These are phyloP conservation scores for Saprolegnia diclina DNA, from an alignment of 352 stramenopile genomes.

Conservation along the genomic window DNA sequence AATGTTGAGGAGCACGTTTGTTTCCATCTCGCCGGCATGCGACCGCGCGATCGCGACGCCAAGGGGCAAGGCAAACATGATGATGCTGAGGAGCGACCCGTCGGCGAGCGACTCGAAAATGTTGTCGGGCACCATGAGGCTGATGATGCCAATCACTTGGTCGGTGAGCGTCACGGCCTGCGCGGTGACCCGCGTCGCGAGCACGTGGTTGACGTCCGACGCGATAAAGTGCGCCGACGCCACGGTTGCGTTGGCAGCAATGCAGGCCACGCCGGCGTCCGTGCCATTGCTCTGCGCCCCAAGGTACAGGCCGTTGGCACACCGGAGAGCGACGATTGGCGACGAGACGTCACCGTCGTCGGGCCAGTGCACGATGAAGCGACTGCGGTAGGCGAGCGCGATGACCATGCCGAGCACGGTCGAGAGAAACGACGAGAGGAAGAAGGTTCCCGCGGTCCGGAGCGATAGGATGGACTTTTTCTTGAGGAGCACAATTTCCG, in stretches of 20 bases:
- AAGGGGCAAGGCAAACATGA: conserved; percentile 61
- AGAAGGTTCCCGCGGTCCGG: neutral
- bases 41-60: conserved; percentile 38
- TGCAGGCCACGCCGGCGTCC: conserved; percentile 33
- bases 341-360: neutral
- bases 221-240: neutral
- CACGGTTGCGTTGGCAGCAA: neutral
- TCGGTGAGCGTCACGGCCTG: conserved; percentile 44
- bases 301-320: conserved; percentile 46
- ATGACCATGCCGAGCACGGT: conserved; percentile 45
- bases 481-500: conserved; percentile 31
- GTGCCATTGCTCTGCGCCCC: conserved; percentile 38
- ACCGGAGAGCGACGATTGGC: conserved; percentile 28
- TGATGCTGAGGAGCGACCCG: conserved; percentile 56
- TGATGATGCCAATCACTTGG: conserved; percentile 61
- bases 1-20: neutral
- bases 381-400: conserved; percentile 45
- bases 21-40: conserved; percentile 19
- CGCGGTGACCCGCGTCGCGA: conserved; percentile 35
- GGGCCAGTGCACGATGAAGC: neutral
- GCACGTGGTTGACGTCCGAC: conserved; percentile 31
- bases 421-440: conserved; percentile 42
- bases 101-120: conserved; percentile 54
- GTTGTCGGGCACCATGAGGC: conserved; percentile 60
- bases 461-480: neutral